Evolutionary conservation across 2,329 filamentous ascomycete genomes (phyloP).

Genomic region (Verticillium tricorpus): DNA sequence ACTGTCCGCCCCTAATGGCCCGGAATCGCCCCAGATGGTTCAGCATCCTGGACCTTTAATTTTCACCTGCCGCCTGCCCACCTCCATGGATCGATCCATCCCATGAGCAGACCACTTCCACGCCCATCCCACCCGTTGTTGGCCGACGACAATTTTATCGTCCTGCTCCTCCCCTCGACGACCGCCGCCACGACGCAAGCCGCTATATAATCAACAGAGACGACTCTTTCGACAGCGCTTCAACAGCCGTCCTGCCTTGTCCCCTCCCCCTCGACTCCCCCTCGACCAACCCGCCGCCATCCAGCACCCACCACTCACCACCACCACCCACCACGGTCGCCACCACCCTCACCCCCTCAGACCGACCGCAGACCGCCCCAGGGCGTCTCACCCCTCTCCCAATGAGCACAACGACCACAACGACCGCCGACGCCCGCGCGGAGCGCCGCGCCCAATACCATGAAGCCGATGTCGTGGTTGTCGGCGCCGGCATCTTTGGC

Average conservation of each 20-base stretch:
- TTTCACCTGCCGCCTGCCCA: neutral
- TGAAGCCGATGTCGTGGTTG: constrained; percentile 79
- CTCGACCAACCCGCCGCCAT: too few species aligned
- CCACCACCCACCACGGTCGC: neutral
- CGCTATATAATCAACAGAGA: neutral
- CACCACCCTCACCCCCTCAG: neutral
- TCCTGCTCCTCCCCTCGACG: neutral
- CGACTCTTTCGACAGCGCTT: too few species aligned
- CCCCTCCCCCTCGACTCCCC: too few species aligned
- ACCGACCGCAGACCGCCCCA: neutral
- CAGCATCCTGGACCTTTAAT: neutral
- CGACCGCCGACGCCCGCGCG: constrained; percentile 33
- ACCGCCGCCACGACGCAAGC: neutral
- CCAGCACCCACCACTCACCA: too few species aligned
- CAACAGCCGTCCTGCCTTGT: too few species aligned
- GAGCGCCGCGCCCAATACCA: constrained; percentile 50
- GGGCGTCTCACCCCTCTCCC: neutral
- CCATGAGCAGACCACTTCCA: constrained; percentile 1
- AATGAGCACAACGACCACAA: constrained; percentile 26
- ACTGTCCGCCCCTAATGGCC: neutral
- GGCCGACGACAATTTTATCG: neutral
- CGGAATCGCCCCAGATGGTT: neutral
- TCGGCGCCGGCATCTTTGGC: constrained; percentile 87
- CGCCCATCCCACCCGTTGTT: neutral
- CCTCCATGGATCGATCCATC: neutral